Conservation (phyloP, 306 rosid genomes). For the Benincasa hispida region DNA sequence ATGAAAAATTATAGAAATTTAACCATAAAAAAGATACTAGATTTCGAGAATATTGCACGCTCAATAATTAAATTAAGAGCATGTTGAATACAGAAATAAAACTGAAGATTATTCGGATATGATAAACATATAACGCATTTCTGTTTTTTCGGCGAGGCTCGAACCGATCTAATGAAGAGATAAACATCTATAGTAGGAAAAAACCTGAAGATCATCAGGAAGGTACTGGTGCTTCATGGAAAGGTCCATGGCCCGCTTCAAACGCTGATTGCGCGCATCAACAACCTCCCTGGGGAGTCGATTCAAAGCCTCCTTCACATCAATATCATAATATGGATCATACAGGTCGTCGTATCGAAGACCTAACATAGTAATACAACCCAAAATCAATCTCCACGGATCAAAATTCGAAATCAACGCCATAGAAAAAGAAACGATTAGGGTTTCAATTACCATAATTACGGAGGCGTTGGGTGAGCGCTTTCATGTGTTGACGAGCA, state of each 20-base stretch:
- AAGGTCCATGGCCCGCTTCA: constrained; percentile 92
- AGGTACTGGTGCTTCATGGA: constrained; percentile 96
- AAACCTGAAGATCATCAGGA: constrained; percentile 74
- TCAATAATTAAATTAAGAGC: neutral
- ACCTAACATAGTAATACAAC: constrained; percentile 27
- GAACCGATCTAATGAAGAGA: neutral
- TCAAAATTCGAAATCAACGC: neutral
- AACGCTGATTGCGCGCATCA: constrained; percentile 86
- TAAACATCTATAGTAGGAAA: neutral
- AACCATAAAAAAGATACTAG: neutral
- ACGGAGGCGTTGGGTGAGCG: constrained; percentile 66
- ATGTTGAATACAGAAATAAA: neutral
- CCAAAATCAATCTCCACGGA: neutral
- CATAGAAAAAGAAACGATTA: neutral
- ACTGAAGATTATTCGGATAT: neutral
- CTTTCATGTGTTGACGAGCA: constrained; percentile 77
- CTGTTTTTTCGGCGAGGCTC: neutral
- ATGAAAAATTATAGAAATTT: neutral
- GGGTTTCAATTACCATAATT: constrained; percentile 47
- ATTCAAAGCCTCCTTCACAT: constrained; percentile 78
- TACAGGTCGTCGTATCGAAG: constrained; percentile 86
- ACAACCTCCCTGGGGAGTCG: constrained; percentile 85
- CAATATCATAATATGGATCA: constrained; percentile 77
- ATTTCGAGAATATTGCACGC: neutral
- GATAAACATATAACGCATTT: neutral